phyloP scores from a whole-genome alignment of 768 basidiomycete species.

The Lentinula lateritia region DNA sequence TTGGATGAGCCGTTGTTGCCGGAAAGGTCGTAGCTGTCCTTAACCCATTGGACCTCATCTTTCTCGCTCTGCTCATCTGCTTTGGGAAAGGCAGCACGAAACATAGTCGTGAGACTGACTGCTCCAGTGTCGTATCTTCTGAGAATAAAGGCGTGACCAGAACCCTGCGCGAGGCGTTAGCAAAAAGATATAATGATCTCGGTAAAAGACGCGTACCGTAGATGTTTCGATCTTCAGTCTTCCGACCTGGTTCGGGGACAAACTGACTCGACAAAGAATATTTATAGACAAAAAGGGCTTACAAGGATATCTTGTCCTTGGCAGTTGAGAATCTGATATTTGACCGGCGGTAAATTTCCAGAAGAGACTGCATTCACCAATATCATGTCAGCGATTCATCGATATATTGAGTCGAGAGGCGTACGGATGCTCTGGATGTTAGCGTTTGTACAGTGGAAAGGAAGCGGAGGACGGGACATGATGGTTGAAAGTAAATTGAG shows the following conservation, averaged over 20 bases:
- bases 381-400: conserved; percentile 1
- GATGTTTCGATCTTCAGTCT: conserved; percentile 79
- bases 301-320: conserved; percentile 86
- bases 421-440: conserved; percentile 38
- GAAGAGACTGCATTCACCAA: conserved; percentile 24
- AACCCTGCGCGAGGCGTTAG: conserved; percentile 38
- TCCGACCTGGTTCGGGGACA: conserved; percentile 52
- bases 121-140: conserved; percentile 91
- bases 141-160: conserved; percentile 89
- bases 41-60: conserved; percentile 79
- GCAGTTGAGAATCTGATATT: conserved; percentile 87
- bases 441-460: conserved; percentile 44
- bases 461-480: conserved; percentile 47
- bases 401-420: conserved; percentile 12
- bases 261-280: conserved; percentile 1
- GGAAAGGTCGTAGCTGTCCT: conserved; percentile 65
- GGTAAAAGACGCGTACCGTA: conserved; percentile 50
- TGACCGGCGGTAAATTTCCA: conserved; percentile 60
- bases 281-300: conserved; percentile 20
- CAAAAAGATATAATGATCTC: neutral
- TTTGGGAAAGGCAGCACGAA: conserved; percentile 87
- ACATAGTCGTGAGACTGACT: conserved; percentile 93
- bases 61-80: conserved; percentile 75
- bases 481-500: conserved; percentile 16
- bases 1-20: conserved; percentile 73